phyloP scores from a whole-genome alignment of 352 stramenopile species.

The Pythium biforme region DNA sequence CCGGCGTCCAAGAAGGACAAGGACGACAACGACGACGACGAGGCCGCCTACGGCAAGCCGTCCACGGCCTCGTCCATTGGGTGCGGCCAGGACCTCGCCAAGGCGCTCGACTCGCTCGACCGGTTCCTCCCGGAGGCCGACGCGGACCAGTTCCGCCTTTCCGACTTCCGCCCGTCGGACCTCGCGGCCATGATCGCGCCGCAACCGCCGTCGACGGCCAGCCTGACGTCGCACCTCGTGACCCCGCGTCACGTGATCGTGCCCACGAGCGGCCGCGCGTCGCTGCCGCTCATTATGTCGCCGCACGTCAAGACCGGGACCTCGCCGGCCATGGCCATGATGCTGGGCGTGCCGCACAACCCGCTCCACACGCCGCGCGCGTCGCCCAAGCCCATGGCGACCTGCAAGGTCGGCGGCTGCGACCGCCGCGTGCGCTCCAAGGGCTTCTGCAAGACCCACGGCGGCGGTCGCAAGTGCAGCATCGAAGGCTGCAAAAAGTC shows the following conservation, averaged over 20 bases:
- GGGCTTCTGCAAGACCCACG: slow-evolving; percentile 85
- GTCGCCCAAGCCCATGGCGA: slow-evolving; percentile 60
- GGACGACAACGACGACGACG: slow-evolving; percentile 15
- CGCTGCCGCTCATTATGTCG: slow-evolving; percentile 41
- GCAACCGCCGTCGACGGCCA: slow-evolving; percentile 14
- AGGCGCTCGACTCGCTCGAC: slow-evolving; percentile 73
- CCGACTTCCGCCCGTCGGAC: slow-evolving; percentile 23
- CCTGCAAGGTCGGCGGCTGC: slow-evolving; percentile 59
- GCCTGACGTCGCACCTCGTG: slow-evolving; percentile 25
- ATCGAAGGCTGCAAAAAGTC: slow-evolving; percentile 87
- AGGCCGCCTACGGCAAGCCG: slow-evolving; percentile 14
- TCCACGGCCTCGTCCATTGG: slow-evolving; percentile 29
- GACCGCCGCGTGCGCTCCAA: slow-evolving; percentile 73
- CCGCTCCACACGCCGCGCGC: slow-evolving; percentile 28
- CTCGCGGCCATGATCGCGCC: slow-evolving; percentile 21
- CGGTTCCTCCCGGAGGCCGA: slow-evolving; percentile 64
- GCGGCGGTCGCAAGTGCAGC: slow-evolving; percentile 77
- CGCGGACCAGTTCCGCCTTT: slow-evolving; percentile 52
- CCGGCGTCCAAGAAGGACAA: slow-evolving; percentile 19
- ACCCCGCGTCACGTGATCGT: slow-evolving; percentile 33
- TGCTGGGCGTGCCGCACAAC: slow-evolving; percentile 31
- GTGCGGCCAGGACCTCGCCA: slow-evolving; percentile 59
- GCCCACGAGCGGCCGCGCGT: slow-evolving; percentile 27
- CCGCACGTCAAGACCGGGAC: slow-evolving; percentile 35
- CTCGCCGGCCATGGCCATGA: slow-evolving; percentile 32